These are phyloP conservation scores for Syzygium malaccense DNA, from an alignment of 441 rosid genomes.

Conservation along the genomic window DNA sequence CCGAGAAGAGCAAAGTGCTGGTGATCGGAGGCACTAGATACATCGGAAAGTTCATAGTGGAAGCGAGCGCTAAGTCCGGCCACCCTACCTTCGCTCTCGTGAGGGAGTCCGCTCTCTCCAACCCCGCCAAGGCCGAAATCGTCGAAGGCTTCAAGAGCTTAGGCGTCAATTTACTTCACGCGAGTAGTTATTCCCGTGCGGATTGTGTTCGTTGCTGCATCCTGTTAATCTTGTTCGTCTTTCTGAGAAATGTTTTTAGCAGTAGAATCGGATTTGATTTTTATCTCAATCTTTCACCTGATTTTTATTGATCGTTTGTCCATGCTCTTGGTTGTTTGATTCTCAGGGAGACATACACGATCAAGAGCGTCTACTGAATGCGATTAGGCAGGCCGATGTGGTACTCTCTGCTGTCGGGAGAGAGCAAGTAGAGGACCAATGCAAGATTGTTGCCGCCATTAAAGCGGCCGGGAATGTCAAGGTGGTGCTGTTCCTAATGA, in stretches of 20 bases:
- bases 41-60: conserved; percentile 36
- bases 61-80: conserved; percentile 34
- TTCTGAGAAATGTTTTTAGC: background rate
- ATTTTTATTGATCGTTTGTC: background rate
- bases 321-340: no score
- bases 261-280: background rate
- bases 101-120: conserved; percentile 25
- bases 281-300: no score
- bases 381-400: conserved; percentile 31
- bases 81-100: conserved; percentile 36
- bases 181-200: background rate
- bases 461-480: conserved; percentile 40
- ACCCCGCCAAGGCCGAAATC: background rate
- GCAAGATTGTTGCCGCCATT: conserved; percentile 35
- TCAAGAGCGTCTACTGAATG: conserved; percentile 23
- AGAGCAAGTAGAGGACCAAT: conserved; percentile 14
- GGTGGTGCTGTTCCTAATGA: background rate
- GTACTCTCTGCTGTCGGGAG: conserved; percentile 29
- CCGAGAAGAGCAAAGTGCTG: background rate
- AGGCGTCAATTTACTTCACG: conserved; percentile 21
- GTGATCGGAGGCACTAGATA: conserved; percentile 32
- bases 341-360: conserved; percentile 37
- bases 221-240: background rate
- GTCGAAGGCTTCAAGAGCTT: conserved; percentile 18
- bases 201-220: background rate